Percentiles rank a stretch among this genome's conserved stretches.
Evolutionary conservation across 1,284 basidiomycete species (phyloP).

Genomic region (Leccinum fuscescens): DNA sequence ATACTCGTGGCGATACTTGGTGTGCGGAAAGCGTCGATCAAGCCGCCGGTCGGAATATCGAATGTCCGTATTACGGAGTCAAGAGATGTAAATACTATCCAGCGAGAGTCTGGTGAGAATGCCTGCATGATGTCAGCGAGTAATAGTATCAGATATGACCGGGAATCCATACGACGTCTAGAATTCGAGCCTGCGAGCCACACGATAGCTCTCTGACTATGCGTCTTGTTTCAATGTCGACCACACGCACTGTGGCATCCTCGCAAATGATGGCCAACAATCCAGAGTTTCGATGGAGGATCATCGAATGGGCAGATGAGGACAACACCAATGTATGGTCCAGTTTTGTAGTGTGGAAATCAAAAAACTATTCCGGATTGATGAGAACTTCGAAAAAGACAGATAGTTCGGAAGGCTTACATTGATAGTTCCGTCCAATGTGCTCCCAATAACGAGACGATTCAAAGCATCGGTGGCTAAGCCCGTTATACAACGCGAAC

Average conservation of each 20-base stretch:
- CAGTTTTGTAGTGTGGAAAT: conserved; percentile 84
- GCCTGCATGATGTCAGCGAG: conserved; percentile 47
- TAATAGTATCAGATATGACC: not conserved
- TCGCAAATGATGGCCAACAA: conserved; percentile 86
- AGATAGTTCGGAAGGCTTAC: conserved; percentile 47
- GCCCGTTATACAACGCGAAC: conserved; percentile 73
- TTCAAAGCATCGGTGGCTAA: conserved; percentile 88
- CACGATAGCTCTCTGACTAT: conserved; percentile 81
- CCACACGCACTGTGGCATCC: conserved; percentile 78
- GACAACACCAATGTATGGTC: conserved; percentile 68
- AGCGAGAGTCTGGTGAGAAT: conserved; percentile 92
- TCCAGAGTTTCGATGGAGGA: conserved; percentile 83
- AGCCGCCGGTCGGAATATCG: conserved; percentile 88
- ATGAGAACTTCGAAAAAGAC: conserved; percentile 4
- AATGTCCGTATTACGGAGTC: conserved; percentile 95
- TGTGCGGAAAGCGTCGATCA: conserved; percentile 92
- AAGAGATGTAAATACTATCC: conserved; percentile 86
- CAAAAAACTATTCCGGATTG: conserved; percentile 73
- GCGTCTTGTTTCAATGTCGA: conserved; percentile 89
- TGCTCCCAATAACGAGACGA: conserved; percentile 76
- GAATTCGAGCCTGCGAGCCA: conserved; percentile 76
- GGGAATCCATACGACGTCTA: conserved; percentile 69
- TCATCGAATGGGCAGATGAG: conserved; percentile 69
- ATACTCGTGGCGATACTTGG: conserved; percentile 89
- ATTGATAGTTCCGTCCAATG: conserved; percentile 85